These are phyloP conservation scores for Aristolochia fimbriata DNA, from an alignment of 164 flowering plant species.

Conservation along the genomic window DNA sequence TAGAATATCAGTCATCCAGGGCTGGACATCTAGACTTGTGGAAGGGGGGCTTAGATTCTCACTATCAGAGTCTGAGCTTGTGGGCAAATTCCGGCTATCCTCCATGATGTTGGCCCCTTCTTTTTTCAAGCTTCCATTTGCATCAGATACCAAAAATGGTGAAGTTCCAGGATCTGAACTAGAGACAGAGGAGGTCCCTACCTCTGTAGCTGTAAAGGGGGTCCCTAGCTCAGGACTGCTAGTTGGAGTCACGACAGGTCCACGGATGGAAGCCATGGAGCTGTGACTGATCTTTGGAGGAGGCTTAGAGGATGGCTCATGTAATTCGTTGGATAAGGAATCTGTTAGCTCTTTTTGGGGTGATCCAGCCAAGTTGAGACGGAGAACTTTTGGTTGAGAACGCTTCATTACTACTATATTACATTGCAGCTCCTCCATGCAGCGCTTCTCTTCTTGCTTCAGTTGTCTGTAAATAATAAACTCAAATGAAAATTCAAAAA, in stretches of 20 bases:
- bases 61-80: constrained; percentile 55
- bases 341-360: constrained; percentile 26
- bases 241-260: constrained; percentile 73
- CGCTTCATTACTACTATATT: constrained; percentile 73
- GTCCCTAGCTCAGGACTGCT: constrained; percentile 79
- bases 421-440: constrained; percentile 83
- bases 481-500: neutral
- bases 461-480: constrained; percentile 34
- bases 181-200: constrained; percentile 67
- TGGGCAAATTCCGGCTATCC: constrained; percentile 21
- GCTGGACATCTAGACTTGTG: constrained; percentile 29
- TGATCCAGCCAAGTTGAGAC: constrained; percentile 55
- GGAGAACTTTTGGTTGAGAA: constrained; percentile 71
- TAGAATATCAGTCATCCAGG: constrained; percentile 40
- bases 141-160: constrained; percentile 35
- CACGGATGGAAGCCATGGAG: constrained; percentile 25
- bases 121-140: constrained; percentile 27
- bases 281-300: constrained; percentile 16
- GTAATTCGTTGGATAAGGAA: constrained; percentile 17
- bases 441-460: constrained; percentile 55
- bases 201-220: constrained; percentile 53
- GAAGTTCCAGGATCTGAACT: constrained; percentile 67
- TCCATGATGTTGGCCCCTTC: constrained; percentile 11
- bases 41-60: constrained; percentile 30
- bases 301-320: constrained; percentile 14